These are phyloP conservation scores for Houttuynia cordata DNA, from an alignment of 164 flowering plant genomes.

Conservation along the genomic window DNA sequence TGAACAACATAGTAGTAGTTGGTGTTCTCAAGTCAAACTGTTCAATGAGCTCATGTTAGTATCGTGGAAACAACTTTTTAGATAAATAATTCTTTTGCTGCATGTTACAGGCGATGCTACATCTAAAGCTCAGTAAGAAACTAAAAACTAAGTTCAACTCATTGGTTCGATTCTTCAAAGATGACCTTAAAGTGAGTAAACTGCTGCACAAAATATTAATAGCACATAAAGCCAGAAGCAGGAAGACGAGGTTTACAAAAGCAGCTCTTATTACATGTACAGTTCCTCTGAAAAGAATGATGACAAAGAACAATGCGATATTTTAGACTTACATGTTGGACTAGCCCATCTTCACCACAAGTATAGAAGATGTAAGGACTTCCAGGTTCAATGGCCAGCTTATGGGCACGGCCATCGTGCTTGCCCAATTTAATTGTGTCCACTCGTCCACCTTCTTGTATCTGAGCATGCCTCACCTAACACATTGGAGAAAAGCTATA, in stretches of 20 bases:
- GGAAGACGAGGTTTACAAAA: not conserved
- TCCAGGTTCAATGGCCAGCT: constrained; percentile 91
- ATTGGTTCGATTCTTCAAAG: no score
- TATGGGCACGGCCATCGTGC: constrained; percentile 77
- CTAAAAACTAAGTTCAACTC: no score
- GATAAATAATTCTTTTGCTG: not conserved
- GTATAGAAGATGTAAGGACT: constrained; percentile 76
- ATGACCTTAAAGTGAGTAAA: no score
- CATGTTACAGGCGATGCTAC: no score
- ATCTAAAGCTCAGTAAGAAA: no score
- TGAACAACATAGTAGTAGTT: constrained; percentile 53
- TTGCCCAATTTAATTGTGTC: constrained; percentile 40
- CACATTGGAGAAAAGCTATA: not conserved
- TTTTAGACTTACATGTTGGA: constrained; percentile 67
- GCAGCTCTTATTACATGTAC: not conserved
- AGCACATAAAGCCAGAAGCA: no score
- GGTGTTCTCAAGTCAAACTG: constrained; percentile 85
- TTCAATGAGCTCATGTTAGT: no score
- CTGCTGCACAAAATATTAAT: no score
- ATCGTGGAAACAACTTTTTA: not conserved
- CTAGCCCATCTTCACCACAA: constrained; percentile 94
- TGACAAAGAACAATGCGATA: constrained; percentile 2
- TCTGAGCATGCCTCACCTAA: constrained; percentile 70
- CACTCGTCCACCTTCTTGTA: constrained; percentile 52
- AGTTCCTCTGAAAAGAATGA: not conserved